Conservation (phyloP, 805 yeast species). For the Cyberlindnera mycetangii region DNA sequence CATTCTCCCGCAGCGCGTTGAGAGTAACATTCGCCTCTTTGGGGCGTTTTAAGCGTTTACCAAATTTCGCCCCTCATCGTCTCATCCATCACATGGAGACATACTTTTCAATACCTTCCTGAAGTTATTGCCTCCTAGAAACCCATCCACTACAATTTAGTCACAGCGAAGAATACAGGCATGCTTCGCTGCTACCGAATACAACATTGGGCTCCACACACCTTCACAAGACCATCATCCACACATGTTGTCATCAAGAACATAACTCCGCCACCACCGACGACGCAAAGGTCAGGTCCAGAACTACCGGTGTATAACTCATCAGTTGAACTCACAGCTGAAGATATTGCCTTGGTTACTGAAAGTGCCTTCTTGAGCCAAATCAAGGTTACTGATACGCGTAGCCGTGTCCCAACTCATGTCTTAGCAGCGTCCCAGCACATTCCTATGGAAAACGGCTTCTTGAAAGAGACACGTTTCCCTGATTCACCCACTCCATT, state of each 20-base stretch:
- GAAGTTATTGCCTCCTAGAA: too few species aligned
- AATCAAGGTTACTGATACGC: neutral
- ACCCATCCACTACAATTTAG: too few species aligned
- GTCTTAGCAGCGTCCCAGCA: conserved; percentile 4
- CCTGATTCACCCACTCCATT: conserved; percentile 19
- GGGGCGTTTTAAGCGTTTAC: neutral
- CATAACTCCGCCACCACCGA: neutral
- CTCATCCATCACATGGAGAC: neutral
- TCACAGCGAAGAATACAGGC: too few species aligned
- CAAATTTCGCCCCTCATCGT: neutral
- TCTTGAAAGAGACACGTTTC: conserved; percentile 4
- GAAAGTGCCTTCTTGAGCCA: conserved; percentile 1
- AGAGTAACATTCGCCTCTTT: neutral
- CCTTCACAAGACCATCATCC: neutral
- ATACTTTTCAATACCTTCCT: neutral
- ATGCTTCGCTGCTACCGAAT: neutral
- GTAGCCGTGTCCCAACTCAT: conserved; percentile 1
- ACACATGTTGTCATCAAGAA: neutral
- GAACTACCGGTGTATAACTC: too few species aligned
- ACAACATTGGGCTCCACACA: too few species aligned
- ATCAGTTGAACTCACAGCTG: conserved; percentile 4
- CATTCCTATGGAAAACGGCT: conserved; percentile 11
- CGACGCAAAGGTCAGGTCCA: neutral
- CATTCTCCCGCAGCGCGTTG: neutral
- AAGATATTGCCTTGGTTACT: conserved; percentile 3